A percentile compares a stretch with the other conserved stretches of the same genome.
phyloP scores from a whole-genome alignment of 257 asterid genomes.

The Haberlea rhodopensis region DNA sequence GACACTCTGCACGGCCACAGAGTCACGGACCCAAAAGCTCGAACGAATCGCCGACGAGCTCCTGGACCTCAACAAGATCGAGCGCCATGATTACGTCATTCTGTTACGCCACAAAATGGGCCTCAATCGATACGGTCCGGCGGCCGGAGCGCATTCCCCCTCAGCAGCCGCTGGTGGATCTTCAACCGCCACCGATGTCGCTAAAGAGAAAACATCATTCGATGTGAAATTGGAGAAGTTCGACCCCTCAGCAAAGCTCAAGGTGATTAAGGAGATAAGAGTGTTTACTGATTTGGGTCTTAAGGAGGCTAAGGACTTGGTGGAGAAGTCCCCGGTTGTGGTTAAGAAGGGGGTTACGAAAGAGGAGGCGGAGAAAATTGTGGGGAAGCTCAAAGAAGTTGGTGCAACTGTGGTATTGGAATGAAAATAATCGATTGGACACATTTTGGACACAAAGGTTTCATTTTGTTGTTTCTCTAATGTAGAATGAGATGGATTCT shows the following conservation, averaged over 20 bases:
- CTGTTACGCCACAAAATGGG: slow-evolving; percentile 71
- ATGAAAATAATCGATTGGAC: slow-evolving; percentile 21
- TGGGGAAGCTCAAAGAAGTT: slow-evolving; percentile 45
- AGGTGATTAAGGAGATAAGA: slow-evolving; percentile 59
- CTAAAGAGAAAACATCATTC: slow-evolving; percentile 37
- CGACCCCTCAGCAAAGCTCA: slow-evolving; percentile 46
- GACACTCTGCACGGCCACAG: slow-evolving; percentile 45
- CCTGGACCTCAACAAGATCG: slow-evolving; percentile 62
- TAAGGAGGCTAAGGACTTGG: slow-evolving; percentile 56
- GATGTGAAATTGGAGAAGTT: slow-evolving; percentile 47
- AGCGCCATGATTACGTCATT: slow-evolving; percentile 67
- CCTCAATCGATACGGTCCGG: slow-evolving; percentile 57
- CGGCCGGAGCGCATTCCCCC: slow-evolving; percentile 35
- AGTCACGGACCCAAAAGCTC: slow-evolving; percentile 51
- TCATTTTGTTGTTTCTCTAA: background rate
- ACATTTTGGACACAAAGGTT: background rate
- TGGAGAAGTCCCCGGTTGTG: slow-evolving; percentile 46
- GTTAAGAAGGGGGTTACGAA: slow-evolving; percentile 45
- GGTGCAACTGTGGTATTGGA: slow-evolving; percentile 51
- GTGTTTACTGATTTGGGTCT: slow-evolving; percentile 49
- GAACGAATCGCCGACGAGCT: slow-evolving; percentile 79
- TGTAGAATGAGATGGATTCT: background rate
- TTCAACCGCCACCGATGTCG: slow-evolving; percentile 22
- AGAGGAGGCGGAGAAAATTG: slow-evolving; percentile 48
- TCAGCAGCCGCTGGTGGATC: slow-evolving; percentile 26